Evolutionary conservation across 2,329 filamentous ascomycete genomes (phyloP), one percentile per base, ranked within the genome.

Genomic region (Cytospora leucostoma): DNA sequence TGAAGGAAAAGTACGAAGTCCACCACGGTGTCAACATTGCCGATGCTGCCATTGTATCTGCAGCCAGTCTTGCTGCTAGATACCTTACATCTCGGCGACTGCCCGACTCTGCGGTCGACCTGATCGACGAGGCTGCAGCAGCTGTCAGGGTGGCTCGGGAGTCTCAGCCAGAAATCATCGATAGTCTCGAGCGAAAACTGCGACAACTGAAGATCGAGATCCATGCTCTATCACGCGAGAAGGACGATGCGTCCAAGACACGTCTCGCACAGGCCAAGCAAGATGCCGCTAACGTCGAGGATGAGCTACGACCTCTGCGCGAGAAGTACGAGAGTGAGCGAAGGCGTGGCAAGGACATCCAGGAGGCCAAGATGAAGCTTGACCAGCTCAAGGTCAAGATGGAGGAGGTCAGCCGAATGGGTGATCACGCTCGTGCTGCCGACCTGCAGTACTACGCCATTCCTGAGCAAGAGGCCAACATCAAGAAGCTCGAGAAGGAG

Each of bases 361-460:
- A 98, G 75, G 89, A 96, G 70, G 91, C 92, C 67, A 98, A 97
- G 82, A 84, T 96, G 74, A 98, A 98, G 79, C 88, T 98, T 59
- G 95, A 99, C 69, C 86, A 89, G 65, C 85, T 98, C 68, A 91
- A 92, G 77, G 91, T 93, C 76, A 97, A 97, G 77, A 86, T 92
- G 67, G 94, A 97, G 68, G 93, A 97, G 72, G 93, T 94, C n/a
- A 91, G 92, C 74, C 89, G 96, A 74, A 86, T 88, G 66, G 88
- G 92, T 61, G 92, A 98, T 73, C 88, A 95, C 67, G 84, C 87
- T 68, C 93, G 90, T 51, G 95, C 94, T 64, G 96, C 95, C 55
- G 95, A 99, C 77, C 84, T 99, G 67, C 90, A 96, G 75, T 98
- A 98, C 80, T 97, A 97, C 73, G 95, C 94, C 66, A 98, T 99